A percentile compares a stretch with the other conserved stretches of the same genome.
phyloP scores from a whole-genome alignment of 768 basidiomycete genomes.

The Collybia nuda region DNA sequence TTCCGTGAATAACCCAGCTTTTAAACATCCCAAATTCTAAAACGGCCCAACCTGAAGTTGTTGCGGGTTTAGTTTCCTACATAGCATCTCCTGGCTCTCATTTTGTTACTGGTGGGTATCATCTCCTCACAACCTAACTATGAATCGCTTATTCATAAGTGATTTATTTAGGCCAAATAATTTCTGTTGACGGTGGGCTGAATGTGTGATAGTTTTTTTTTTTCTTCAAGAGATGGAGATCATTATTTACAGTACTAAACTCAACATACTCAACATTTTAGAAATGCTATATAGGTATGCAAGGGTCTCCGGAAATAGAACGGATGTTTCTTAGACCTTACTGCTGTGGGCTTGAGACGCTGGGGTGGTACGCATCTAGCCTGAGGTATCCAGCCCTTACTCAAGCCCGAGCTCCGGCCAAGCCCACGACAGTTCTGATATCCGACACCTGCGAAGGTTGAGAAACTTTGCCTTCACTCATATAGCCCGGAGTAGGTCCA shows the following conservation, averaged over 20 bases:
- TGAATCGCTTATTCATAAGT: neutral
- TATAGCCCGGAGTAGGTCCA: too few relatives aligned
- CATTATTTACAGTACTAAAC: too few relatives aligned
- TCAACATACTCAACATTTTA: too few relatives aligned
- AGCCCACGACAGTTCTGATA: neutral
- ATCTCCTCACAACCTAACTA: neutral
- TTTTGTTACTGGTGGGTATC: conserved; percentile 29
- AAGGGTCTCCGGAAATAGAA: neutral
- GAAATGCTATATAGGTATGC: too few relatives aligned
- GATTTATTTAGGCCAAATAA: conserved; percentile 9
- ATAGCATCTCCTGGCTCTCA: conserved; percentile 31
- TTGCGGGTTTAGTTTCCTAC: conserved; percentile 33
- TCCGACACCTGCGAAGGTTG: neutral
- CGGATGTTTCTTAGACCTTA: neutral
- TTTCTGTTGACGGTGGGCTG: conserved; percentile 8
- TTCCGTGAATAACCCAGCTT: too few relatives aligned
- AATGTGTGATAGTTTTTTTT: too few relatives aligned
- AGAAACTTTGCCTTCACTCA: too few relatives aligned
- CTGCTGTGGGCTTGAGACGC: neutral
- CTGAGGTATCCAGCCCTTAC: neutral
- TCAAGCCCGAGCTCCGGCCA: too few relatives aligned
- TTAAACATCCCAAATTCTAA: conserved; percentile 12
- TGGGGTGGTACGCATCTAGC: neutral
- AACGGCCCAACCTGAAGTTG: conserved; percentile 26
- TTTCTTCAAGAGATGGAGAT: too few relatives aligned